A percentile compares a stretch with the other conserved stretches of the same genome.
Conservation (phyloP, 768 basidiomycete species). For the Rhodosporidiobolus sp. region DNA sequence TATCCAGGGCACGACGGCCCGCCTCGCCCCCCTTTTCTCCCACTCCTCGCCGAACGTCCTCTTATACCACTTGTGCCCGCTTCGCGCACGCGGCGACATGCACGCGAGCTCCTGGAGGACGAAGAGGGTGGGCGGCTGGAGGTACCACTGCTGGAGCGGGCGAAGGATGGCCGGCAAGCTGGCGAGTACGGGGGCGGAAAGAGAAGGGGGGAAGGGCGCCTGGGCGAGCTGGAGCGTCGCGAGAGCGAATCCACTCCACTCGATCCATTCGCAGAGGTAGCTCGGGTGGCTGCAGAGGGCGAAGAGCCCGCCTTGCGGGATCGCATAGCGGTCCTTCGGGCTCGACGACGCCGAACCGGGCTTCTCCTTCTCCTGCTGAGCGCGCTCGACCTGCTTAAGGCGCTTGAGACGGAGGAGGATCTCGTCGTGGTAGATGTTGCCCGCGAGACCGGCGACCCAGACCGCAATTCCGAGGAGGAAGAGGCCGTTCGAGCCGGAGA, state of each 20-base stretch:
- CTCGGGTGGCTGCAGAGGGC: constrained; percentile 86
- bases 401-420: constrained; percentile 67
- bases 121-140: constrained; percentile 74
- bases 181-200: constrained; percentile 32
- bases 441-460: constrained; percentile 68
- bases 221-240: constrained; percentile 55
- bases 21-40: constrained; percentile 65
- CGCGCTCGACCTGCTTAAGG: constrained; percentile 57
- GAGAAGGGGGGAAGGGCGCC: constrained; percentile 49
- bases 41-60: constrained; percentile 68
- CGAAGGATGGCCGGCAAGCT: neutral
- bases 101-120: constrained; percentile 64
- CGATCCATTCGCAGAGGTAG: constrained; percentile 91
- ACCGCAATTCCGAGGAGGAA: constrained; percentile 48
- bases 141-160: constrained; percentile 30
- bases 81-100: constrained; percentile 73
- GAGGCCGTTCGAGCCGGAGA: neutral
- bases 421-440: constrained; percentile 88
- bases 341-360: constrained; percentile 38
- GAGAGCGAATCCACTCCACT: constrained; percentile 85
- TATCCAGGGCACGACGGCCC: constrained; percentile 69
- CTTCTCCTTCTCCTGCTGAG: constrained; percentile 44
- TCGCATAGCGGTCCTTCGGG: constrained; percentile 45
- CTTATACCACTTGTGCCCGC: constrained; percentile 83
- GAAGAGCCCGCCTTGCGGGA: constrained; percentile 63